Base-by-base conservation (phyloP, 1,284 basidiomycete species). In the Cutaneotrichosporon sp. region DNA sequence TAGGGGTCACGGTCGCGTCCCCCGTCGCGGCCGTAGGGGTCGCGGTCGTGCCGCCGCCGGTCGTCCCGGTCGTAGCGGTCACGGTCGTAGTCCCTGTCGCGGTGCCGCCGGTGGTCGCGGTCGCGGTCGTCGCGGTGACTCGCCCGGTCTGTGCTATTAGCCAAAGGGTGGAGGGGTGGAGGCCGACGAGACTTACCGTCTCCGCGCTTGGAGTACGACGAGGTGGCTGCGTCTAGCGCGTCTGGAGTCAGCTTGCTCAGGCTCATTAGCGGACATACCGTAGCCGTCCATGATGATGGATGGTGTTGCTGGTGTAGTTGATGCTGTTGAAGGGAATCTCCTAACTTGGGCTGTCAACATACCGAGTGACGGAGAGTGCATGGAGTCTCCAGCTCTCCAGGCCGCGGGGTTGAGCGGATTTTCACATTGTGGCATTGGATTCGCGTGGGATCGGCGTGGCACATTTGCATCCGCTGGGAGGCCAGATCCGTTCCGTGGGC, bases 221-320 rank as follows among this genome's bases (percentile, higher is more conserved):
- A 69, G 55, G 70, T 67, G 47, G 69, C 66, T n/a, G 66, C 66
- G 52, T 72, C 70, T 18, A 69, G 56, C 31, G 67, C 67, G 61
- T 70, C 72, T 69, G 59, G 25, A 3, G 53, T 65, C 36, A 62
- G 64, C 61, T 20, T 20, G 5, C 14, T 3, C 10, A 0, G 18
- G 24, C 7, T 7, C 20, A 11, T 18, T n/a, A 18, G 2, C 16
- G 14, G 18, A 60, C 70, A 59, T 36, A 73, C 71, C 68, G 65
- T 73, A 73, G 54, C 66, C 71, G 67, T 71, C 70, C 71, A 73
- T 73, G 20, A 6, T 59, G 22, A 13, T 42, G 18, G 29, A 22
- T 56, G 22, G 29, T 36, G 51, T 24, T 50, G 56, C 36, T 46
- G 53, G 18, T 45, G 52, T 27, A n/a, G n/a, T n/a, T n/a, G n/a